Evolutionary conservation across 1,139 yeast species (phyloP).

Genomic region (Entelexis sorbosivorans): DNA sequence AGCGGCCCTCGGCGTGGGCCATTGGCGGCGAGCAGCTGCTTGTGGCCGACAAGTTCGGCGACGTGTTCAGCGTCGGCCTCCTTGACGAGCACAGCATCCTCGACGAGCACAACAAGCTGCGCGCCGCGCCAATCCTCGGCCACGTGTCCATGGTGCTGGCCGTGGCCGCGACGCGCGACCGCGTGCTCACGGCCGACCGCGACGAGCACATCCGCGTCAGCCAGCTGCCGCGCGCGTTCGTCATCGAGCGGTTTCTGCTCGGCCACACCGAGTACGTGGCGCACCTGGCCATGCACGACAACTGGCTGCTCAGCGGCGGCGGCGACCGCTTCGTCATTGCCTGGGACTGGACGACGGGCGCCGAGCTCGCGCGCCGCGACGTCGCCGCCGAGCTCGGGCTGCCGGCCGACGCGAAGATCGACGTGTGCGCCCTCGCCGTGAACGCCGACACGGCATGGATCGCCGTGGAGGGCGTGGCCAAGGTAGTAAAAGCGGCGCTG

Average conservation of each 20-base stretch:
- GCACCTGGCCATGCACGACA: constrained; percentile 44
- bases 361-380: constrained; percentile 41
- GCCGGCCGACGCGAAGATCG: constrained; percentile 32
- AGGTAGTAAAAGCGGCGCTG: constrained; percentile 5
- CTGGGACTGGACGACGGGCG: constrained; percentile 63
- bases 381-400: constrained; percentile 28
- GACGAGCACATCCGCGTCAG: constrained; percentile 94
- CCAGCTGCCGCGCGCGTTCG: constrained; percentile 63
- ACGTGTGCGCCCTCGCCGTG: constrained; percentile 25
- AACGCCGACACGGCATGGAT: constrained; percentile 31
- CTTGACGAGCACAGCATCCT: not conserved
- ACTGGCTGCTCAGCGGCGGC: constrained; percentile 53
- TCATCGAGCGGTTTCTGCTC: constrained; percentile 72
- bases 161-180: constrained; percentile 36
- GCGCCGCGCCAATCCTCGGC: constrained; percentile 63
- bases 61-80: constrained; percentile 45
- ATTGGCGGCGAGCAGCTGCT: constrained; percentile 42
- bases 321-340: constrained; percentile 70
- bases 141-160: constrained; percentile 95
- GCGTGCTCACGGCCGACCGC: constrained; percentile 72
- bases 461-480: constrained; percentile 9
- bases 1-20: constrained; percentile 68
- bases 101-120: constrained; percentile 35
- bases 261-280: constrained; percentile 83
- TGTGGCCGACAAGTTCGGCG: constrained; percentile 96